phyloP scores from a whole-genome alignment of 2,329 filamentous ascomycete species.

The Xylariaceae sp. region DNA sequence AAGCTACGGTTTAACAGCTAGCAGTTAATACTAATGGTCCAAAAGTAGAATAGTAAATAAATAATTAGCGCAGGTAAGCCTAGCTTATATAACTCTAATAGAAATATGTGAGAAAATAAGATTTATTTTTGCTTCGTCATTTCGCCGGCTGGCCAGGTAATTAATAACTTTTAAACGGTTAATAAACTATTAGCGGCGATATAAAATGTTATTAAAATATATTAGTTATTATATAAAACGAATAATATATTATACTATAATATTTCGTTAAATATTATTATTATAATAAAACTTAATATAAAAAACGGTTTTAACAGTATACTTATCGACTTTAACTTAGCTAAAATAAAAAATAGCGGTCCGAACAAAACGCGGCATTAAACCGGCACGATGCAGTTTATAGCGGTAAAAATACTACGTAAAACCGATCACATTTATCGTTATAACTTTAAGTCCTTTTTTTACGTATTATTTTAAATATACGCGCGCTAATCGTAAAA shows the following conservation, averaged over 20 bases:
- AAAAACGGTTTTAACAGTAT: slow-evolving; percentile 18
- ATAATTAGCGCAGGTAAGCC: background rate
- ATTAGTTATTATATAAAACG: slow-evolving; percentile 22
- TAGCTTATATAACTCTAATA: background rate
- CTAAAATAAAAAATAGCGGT: slow-evolving; percentile 2
- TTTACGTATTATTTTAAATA: slow-evolving; percentile 29
- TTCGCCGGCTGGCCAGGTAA: slow-evolving; percentile 7
- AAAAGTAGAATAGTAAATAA: background rate
- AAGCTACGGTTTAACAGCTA: slow-evolving; percentile 5
- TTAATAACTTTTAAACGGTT: slow-evolving; percentile 5
- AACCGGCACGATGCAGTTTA: slow-evolving; percentile 26
- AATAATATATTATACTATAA: slow-evolving; percentile 26
- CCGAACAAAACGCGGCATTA: background rate
- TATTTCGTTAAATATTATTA: slow-evolving; percentile 27
- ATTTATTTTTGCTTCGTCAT: slow-evolving; percentile 12
- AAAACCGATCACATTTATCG: slow-evolving; percentile 20
- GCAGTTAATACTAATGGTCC: background rate
- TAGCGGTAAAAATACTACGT: slow-evolving; percentile 20
- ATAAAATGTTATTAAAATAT: slow-evolving; percentile 21
- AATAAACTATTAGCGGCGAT: slow-evolving; percentile 22
- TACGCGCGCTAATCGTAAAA: slow-evolving; percentile 14
- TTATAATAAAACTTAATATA: slow-evolving; percentile 17
- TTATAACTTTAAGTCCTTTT: slow-evolving; percentile 29
- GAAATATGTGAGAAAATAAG: slow-evolving; percentile 1
- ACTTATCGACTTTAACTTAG: slow-evolving; percentile 28